Percentiles rank a stretch among this genome's conserved stretches.
Conservation (phyloP, 2,329 filamentous ascomycete species). For the Onygena corvina region DNA sequence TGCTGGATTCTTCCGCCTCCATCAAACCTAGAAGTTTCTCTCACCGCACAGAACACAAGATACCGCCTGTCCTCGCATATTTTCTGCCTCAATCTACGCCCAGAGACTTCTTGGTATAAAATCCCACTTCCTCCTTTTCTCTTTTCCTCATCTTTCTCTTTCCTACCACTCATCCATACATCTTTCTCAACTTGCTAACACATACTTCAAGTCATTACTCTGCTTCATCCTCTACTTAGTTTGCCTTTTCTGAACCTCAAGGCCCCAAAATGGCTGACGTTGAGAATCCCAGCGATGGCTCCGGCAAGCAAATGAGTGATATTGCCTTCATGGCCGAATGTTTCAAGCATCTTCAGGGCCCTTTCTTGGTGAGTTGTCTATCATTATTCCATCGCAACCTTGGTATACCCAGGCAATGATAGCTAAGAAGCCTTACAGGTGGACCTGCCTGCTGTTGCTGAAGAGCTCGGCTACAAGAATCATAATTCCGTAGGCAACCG, state of each 20-base stretch:
- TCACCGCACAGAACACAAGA: not conserved
- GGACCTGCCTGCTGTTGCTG: constrained; percentile 20
- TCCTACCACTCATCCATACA: not conserved
- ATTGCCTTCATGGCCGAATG: constrained; percentile 22
- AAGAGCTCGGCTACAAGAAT: constrained; percentile 22
- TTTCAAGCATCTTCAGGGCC: constrained; percentile 16
- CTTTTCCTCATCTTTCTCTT: constrained; percentile 3
- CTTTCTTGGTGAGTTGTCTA: constrained; percentile 13
- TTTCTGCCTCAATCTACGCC: not conserved
- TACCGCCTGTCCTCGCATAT: not conserved
- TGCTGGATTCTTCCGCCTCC: not conserved
- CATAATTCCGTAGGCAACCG: constrained; percentile 22
- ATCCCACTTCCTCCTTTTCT: not conserved
- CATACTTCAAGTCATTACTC: not conserved
- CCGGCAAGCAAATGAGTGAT: constrained; percentile 9
- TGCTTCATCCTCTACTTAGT: not conserved
- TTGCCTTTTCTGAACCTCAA: not conserved
- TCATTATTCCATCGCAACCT: not conserved
- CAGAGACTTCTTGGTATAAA: constrained; percentile 3
- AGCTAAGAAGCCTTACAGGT: constrained; percentile 17
- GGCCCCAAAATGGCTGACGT: constrained; percentile 11
- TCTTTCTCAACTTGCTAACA: not conserved
- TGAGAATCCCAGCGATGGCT: not conserved
- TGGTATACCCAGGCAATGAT: not conserved
- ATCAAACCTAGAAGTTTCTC: too few species aligned